Percentiles rank a stretch among this genome's conserved stretches.
phyloP scores from a whole-genome alignment of 306 rosid genomes.

The Psophocarpus tetragonolobus region DNA sequence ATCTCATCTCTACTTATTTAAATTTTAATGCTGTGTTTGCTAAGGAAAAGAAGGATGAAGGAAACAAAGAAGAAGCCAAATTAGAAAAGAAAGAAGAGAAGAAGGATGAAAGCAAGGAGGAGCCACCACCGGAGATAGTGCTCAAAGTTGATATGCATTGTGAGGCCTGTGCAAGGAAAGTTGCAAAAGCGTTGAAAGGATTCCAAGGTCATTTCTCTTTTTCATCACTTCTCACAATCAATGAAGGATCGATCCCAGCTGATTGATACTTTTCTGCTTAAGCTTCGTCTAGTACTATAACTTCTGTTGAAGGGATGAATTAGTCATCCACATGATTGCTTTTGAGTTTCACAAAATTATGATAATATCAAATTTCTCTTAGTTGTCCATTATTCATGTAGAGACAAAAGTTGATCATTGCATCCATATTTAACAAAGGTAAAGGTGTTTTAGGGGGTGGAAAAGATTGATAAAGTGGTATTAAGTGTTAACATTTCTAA shows the following conservation, averaged over 20 bases:
- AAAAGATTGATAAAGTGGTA: background rate
- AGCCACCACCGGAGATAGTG: slow-evolving; percentile 52
- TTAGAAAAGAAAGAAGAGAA: slow-evolving; percentile 31
- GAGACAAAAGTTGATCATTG: slow-evolving; percentile 21
- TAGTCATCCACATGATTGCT: background rate
- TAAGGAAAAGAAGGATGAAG: slow-evolving; percentile 45
- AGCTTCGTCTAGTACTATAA: background rate
- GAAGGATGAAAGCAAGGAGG: slow-evolving; percentile 33
- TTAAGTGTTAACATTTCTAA: background rate
- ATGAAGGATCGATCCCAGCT: too few species aligned
- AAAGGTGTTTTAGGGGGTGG: background rate
- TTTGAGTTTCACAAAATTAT: slow-evolving; percentile 10
- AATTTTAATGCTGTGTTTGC: slow-evolving; percentile 3
- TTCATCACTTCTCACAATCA: background rate
- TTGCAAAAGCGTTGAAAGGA: slow-evolving; percentile 76
- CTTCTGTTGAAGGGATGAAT: background rate
- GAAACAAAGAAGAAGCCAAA: slow-evolving; percentile 32
- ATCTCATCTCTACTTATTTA: too few species aligned
- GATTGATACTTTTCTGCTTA: background rate
- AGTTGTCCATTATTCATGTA: background rate
- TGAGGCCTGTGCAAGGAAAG: slow-evolving; percentile 85
- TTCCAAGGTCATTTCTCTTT: slow-evolving; percentile 62
- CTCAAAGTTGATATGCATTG: slow-evolving; percentile 92
- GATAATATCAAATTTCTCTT: background rate
- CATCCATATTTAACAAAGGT: background rate